phyloP scores from a whole-genome alignment of 2,329 filamentous ascomycete genomes.

The Xylaria arbuscula region DNA sequence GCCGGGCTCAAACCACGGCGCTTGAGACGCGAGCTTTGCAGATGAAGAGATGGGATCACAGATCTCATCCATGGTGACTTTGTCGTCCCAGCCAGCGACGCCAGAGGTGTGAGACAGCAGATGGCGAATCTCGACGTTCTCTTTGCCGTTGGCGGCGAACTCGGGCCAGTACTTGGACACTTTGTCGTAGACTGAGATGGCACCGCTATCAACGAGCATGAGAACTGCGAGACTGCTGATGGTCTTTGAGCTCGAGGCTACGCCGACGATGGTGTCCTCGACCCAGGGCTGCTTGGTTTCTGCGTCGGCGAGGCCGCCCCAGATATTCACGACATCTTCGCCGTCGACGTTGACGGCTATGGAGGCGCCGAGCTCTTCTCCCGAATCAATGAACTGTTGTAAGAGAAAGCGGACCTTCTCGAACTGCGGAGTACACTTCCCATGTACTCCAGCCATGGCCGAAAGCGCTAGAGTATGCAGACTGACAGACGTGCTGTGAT shows the following conservation, averaged over 20 bases:
- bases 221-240: slow-evolving; percentile 52
- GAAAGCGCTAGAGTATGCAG: background rate
- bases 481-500: background rate
- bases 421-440: slow-evolving; percentile 53
- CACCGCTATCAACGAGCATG: slow-evolving; percentile 54
- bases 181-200: slow-evolving; percentile 51
- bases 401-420: slow-evolving; percentile 51
- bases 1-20: slow-evolving; percentile 58
- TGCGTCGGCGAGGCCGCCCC: slow-evolving; percentile 53
- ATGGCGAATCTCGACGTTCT: slow-evolving; percentile 54
- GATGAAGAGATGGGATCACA: slow-evolving; percentile 48
- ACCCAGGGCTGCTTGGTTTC: slow-evolving; percentile 50
- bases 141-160: slow-evolving; percentile 55
- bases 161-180: slow-evolving; percentile 59
- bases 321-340: slow-evolving; percentile 55
- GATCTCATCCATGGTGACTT: slow-evolving; percentile 50
- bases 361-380: slow-evolving; percentile 56
- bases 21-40: slow-evolving; percentile 52
- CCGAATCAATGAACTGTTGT: slow-evolving; percentile 50
- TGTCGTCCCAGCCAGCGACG: slow-evolving; percentile 50
- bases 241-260: slow-evolving; percentile 55
- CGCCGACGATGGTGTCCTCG: slow-evolving; percentile 52
- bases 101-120: slow-evolving; percentile 54
- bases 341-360: slow-evolving; percentile 55
- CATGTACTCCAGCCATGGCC: slow-evolving; percentile 48